A percentile compares a stretch with the other conserved stretches of the same genome.
phyloP scores from a whole-genome alignment of 495 filamentous ascomycete species.

The Evansstolkia leycettana region DNA sequence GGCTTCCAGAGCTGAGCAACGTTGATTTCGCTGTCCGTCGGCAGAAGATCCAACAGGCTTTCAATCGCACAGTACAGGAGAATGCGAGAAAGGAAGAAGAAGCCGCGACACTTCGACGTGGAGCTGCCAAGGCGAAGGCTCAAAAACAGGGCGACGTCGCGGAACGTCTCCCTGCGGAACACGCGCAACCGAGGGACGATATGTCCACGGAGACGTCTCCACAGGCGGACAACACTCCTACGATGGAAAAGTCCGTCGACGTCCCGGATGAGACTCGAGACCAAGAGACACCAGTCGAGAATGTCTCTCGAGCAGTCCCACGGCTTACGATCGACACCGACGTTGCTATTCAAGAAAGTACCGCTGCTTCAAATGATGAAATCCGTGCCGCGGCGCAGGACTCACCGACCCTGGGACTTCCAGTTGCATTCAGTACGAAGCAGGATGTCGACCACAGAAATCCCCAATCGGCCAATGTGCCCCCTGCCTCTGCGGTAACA shows the following conservation, averaged over 20 bases:
- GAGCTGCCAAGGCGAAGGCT: conserved; percentile 20
- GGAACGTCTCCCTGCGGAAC: conserved; percentile 8
- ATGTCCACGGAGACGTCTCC: conserved; percentile 14
- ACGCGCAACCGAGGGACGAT: conserved; percentile 6
- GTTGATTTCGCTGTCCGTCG: conserved; percentile 71
- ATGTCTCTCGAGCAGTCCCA: conserved; percentile 6
- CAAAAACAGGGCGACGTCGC: conserved; percentile 19
- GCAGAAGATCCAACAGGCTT: conserved; percentile 66
- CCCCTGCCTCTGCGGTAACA: conserved; percentile 25
- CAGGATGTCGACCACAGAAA: conserved; percentile 15
- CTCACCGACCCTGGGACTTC: conserved; percentile 61
- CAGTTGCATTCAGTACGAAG: conserved; percentile 38
- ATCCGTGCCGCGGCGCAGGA: conserved; percentile 29
- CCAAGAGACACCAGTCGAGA: not conserved
- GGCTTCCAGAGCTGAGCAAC: conserved; percentile 46
- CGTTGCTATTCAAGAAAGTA: conserved; percentile 3
- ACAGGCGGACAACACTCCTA: conserved; percentile 14
- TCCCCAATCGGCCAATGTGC: conserved; percentile 35
- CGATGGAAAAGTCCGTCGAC: conserved; percentile 13
- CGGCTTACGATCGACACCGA: conserved; percentile 21
- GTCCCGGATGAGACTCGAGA: conserved; percentile 5
- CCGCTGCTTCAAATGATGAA: conserved; percentile 1
- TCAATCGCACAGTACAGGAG: conserved; percentile 63
- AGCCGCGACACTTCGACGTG: conserved; percentile 32
- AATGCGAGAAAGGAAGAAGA: conserved; percentile 46